Conservation (phyloP, 805 yeast genomes). For the Ogataea siamensis region DNA sequence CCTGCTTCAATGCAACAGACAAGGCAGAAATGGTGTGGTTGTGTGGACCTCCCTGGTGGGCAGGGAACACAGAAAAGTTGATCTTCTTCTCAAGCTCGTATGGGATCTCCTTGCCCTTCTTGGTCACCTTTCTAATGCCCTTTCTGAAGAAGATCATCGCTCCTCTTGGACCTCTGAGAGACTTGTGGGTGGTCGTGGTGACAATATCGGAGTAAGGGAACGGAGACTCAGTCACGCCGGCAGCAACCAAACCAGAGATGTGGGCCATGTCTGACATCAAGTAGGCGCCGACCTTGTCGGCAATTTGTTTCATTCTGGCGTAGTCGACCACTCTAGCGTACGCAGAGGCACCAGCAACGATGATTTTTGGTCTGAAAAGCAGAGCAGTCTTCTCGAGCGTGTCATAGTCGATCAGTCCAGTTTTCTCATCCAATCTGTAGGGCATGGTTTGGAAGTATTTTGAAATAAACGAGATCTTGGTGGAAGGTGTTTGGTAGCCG, state of each 20-base stretch:
- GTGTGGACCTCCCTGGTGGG: conserved; percentile 99
- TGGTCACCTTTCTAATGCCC: conserved; percentile 81
- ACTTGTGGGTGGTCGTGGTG: conserved; percentile 97
- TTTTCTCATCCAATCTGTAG: conserved; percentile 78
- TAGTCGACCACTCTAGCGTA: conserved; percentile 90
- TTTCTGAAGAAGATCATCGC: conserved; percentile 97
- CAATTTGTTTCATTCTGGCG: conserved; percentile 83
- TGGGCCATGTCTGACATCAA: conserved; percentile 96
- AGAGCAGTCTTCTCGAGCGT: conserved; percentile 76
- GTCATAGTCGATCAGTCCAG: conserved; percentile 93
- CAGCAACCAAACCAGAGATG: conserved; percentile 93
- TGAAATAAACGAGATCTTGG: conserved; percentile 88
- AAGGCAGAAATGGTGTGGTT: conserved; percentile 96
- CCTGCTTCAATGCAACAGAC: conserved; percentile 93
- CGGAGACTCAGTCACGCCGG: conserved; percentile 91
- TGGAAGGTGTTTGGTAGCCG: conserved; percentile 89
- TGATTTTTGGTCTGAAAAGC: conserved; percentile 89
- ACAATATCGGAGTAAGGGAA: conserved; percentile 93
- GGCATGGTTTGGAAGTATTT: conserved; percentile 98
- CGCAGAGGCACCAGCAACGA: conserved; percentile 97
- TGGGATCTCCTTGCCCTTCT: conserved; percentile 79
- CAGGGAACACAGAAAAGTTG: conserved; percentile 98
- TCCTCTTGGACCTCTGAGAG: conserved; percentile 98
- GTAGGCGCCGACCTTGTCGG: conserved; percentile 92
- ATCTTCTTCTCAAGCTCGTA: conserved; percentile 89